Base-by-base conservation (phyloP, 2,329 filamentous ascomycete genomes). In the Sphaerulina vaccinii region DNA sequence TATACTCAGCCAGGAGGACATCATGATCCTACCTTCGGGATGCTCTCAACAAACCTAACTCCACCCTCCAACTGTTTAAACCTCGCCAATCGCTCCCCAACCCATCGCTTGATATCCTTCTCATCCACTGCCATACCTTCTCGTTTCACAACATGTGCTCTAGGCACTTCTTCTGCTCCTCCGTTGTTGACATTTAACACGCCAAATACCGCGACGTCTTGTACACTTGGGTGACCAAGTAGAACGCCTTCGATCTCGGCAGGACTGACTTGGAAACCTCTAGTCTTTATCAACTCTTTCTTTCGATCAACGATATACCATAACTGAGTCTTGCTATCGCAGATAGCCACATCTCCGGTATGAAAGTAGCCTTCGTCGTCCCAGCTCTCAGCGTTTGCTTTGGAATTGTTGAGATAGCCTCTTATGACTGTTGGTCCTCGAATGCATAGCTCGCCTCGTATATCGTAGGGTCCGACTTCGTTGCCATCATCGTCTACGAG, bases 271-370 rank as follows among this genome's bases (percentile, higher is more conserved):
- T 80, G 78, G 58, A 78, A 77, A 1, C 73, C 78, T 6, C 77
- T 73, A 5, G 79, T 75, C 58, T 81, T 80, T 65, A 80, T 80
- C 35, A 81, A 62, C 58, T 80, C 78, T 64, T 75, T 76, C 58
- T 73, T 74, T 5, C 73, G 68, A 52, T 79, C 77, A 3, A 81
- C 72, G 24, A 82, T 78, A 56, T 81, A 82, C 71, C 74, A 81
- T 57, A 78, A 71, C n/a, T n/a, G n/a, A n/a, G n/a, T n/a, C 11
- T 70, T 66, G 9, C 70, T 76, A 10, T 49, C 44, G 19, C 22
- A 19, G 13, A 45, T 77, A 11, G 35, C 50, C 21, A 56, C 73
- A 54, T 83, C 80, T 0, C 80, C 79, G 0, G 79, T 81, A 42
- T 78, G 75, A 59, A 79, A 80, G 27, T 35, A 58, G 3, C 53